These are phyloP conservation scores for Cantharellus anzutake DNA, from an alignment of 768 basidiomycete genomes.

Conservation along the genomic window DNA sequence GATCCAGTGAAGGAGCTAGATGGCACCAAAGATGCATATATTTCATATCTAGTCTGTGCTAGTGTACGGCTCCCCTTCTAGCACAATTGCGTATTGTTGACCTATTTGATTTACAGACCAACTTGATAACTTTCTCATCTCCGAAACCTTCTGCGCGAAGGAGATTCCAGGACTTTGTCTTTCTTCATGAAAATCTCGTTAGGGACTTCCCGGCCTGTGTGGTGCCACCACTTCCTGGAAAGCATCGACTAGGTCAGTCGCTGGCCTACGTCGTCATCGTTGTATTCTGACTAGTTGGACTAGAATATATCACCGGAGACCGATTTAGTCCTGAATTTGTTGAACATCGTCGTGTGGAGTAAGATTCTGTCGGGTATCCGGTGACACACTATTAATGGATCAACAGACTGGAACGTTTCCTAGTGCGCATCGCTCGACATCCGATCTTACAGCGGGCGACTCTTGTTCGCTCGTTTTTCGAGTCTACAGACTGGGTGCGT, in stretches of 20 bases:
- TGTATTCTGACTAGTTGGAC: background rate
- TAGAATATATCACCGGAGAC: conserved; percentile 96
- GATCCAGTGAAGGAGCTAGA: conserved; percentile 93
- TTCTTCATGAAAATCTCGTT: conserved; percentile 70
- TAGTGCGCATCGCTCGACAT: conserved; percentile 80
- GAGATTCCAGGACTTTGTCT: conserved; percentile 94
- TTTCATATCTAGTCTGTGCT: conserved; percentile 80
- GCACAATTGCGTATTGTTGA: background rate
- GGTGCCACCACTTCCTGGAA: conserved; percentile 92
- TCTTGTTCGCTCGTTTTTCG: conserved; percentile 84
- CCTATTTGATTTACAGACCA: conserved; percentile 39
- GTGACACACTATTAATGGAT: background rate
- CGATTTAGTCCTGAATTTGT: conserved; percentile 95
- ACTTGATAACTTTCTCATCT: conserved; percentile 68
- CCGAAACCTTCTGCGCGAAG: conserved; percentile 58
- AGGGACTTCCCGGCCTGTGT: conserved; percentile 94
- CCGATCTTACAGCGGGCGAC: conserved; percentile 85
- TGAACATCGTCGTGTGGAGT: conserved; percentile 82
- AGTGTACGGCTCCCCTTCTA: conserved; percentile 34
- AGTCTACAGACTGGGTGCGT: conserved; percentile 95
- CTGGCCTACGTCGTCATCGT: too few relatives aligned
- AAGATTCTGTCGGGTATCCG: conserved; percentile 15
- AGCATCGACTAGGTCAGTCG: conserved; percentile 75
- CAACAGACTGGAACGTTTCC: conserved; percentile 72
- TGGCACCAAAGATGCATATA: conserved; percentile 93